Evolutionary conservation across 257 asterid species (phyloP), one percentile per base, ranked within the genome.

Genomic region (Craterostigma plantagineum): DNA sequence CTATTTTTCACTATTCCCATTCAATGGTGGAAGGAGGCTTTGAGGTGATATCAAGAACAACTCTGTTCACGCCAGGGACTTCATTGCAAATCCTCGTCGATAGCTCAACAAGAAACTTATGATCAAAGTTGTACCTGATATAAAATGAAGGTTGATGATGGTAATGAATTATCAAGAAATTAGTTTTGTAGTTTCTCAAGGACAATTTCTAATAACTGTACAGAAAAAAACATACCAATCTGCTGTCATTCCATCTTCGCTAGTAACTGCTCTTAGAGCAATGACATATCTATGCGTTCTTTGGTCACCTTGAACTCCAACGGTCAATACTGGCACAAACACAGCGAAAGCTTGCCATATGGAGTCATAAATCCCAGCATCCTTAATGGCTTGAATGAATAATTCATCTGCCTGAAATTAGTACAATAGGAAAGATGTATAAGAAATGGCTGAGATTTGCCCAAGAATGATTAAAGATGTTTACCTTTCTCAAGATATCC

Each of bases 301-400:
- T 54, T 81, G 86, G 55, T 90, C 99, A 38, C 99, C 99, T 75
- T 90, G 99, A 66, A 90, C 96, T 11, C 99, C 99, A 23, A 90
- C 99, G 0, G 96, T 77, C 49, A 63, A 61, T 30, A 83, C 82
- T 0, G 93, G 94, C 85, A 90, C 60, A 72, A 83, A 75, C 11
- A 90, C 99, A 33, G 95, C 94, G 60, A 90, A 90, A 40, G 99
- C 99, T 79, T 90, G 99, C 99, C 99, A 90, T 18, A 90, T 83
- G 17, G 58, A 44, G 56, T 90, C 96, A 45, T 90, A 90, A 45
- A 90, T 69, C 55, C 94, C 92, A 42, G 92, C 96, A 57, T 79
- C 92, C 63, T 61, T 72, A 48, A 90, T 90, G 1, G 99, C 57
- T 65, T 83, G 94, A 55, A 90, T 79, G 71, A 90, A 90, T 38